A percentile compares a stretch with the other conserved stretches of the same genome.
phyloP scores from a whole-genome alignment of 768 basidiomycete genomes.

The Neoboletus subvelutipes region DNA sequence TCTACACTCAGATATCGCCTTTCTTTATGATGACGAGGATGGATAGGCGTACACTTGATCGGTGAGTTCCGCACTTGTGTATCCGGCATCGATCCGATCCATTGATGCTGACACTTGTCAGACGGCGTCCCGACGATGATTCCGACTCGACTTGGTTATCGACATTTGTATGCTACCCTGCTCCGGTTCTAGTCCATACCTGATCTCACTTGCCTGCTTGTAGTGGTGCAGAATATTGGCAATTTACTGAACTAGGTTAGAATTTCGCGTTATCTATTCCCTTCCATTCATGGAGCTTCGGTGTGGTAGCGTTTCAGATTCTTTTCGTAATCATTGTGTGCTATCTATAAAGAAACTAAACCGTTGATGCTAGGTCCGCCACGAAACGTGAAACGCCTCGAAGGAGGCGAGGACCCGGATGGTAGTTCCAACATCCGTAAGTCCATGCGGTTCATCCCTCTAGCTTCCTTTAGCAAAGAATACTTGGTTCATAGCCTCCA shows the following conservation, averaged over 20 bases:
- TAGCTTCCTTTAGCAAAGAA: background rate
- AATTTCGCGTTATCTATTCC: background rate
- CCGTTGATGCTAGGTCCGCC: conserved; percentile 23
- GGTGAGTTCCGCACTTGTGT: conserved; percentile 28
- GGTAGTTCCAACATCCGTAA: conserved; percentile 51
- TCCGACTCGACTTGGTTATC: conserved; percentile 45
- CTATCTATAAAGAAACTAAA: conserved; percentile 2
- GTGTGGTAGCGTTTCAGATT: background rate
- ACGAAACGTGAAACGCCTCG: conserved; percentile 41
- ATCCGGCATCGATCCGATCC: background rate
- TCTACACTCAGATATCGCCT: background rate
- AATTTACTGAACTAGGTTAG: conserved; percentile 43
- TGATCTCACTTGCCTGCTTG: background rate
- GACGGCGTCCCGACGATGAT: conserved; percentile 56
- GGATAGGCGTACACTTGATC: conserved; percentile 42
- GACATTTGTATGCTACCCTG: conserved; percentile 37
- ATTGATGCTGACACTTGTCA: conserved; percentile 13
- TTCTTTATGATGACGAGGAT: conserved; percentile 1
- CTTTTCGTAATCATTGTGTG: conserved; percentile 1
- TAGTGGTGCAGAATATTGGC: conserved; percentile 47
- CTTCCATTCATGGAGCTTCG: background rate
- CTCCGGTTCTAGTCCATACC: conserved; percentile 16
- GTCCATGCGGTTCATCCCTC: conserved; percentile 4
- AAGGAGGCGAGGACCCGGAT: conserved; percentile 44
- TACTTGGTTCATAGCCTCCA: conserved; percentile 36